Base-by-base conservation (phyloP, 768 basidiomycete species). In the Rhodocollybia butyracea region DNA sequence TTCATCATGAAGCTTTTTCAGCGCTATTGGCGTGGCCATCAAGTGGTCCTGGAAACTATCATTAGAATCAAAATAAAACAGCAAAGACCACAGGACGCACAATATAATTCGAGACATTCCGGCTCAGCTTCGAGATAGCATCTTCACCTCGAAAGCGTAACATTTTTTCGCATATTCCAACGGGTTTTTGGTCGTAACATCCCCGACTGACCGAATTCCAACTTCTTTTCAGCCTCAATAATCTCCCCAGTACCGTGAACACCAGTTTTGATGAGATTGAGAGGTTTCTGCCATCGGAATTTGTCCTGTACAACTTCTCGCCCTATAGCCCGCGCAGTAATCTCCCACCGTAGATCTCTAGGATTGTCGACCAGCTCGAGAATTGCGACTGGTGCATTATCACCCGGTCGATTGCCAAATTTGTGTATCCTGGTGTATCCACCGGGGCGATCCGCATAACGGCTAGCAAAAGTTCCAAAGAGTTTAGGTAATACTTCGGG, bases 311-410 rank as follows among this genome's bases (percentile, higher is more conserved):
- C 64, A 32, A 93, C 62, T 64, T 98, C 95, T 77, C 90, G 84
- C 1, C 94, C 97, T 29, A 95, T 79, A 1, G 91, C 84, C 51
- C 91, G 83, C 22, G 96, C 89, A 15, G 91, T 88, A 77, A 95
- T 83, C 68, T 95, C 93, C 66, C 86, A 89, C 57, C 86, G 85
- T 40, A 98, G 73, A 73, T 99, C 97, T 56, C 81, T 77, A 15
- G 93, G 92, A 64, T 90, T 89, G 75, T 98, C 97, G 29, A 98
- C 95, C n/a, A 99, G 77, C 68, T 96, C 92, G 41, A 99, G 70
- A 59, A 99, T 83, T 3, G 95, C 94, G 63, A 87, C 80, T 2
- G 94, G 93, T 24, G 97, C 97, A 63, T 95, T 91, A 75, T 99
- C 97, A 13, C 95, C 94, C 54, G 74, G 77, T 5, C 96, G 84